Percentiles rank a stretch among this genome's conserved stretches.
phyloP scores from a whole-genome alignment of 2,329 filamentous ascomycete genomes.

The Hymenoscyphus albidus region DNA sequence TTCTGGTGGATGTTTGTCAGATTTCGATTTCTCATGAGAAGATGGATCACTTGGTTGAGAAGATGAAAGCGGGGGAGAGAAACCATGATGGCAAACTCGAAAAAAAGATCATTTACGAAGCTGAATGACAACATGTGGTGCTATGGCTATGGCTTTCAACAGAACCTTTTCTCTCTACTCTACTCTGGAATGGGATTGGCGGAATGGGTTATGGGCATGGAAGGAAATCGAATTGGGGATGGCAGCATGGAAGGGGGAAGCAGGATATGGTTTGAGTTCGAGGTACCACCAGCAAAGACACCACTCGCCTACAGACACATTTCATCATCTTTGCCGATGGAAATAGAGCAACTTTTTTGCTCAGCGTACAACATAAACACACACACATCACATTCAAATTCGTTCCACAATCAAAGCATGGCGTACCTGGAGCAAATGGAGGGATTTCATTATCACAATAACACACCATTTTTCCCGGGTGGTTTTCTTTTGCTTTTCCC shows the following conservation, averaged over 20 bases:
- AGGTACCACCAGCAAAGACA: not conserved
- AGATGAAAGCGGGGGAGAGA: not conserved
- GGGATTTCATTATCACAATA: not conserved
- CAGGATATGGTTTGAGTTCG: not conserved
- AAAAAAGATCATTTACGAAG: not conserved
- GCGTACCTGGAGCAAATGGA: not conserved
- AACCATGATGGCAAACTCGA: not conserved
- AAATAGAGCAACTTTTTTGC: not conserved
- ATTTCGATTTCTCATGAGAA: constrained; percentile 8
- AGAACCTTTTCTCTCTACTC: not conserved
- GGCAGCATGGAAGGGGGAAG: not conserved
- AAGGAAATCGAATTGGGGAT: not conserved
- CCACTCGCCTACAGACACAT: not conserved
- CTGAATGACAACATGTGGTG: not conserved
- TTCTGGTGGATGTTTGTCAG: constrained; percentile 9
- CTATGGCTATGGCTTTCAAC: not conserved
- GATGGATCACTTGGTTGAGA: constrained; percentile 11
- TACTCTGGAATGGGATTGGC: not conserved
- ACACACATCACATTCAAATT: not conserved
- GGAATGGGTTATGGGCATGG: not conserved
- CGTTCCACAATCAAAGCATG: not conserved
- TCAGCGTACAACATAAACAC: not conserved
- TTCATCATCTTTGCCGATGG: not conserved
- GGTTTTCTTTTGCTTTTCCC: not conserved
- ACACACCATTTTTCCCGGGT: not conserved